Evolutionary conservation across 306 rosid genomes (phyloP).

Genomic region (Canavalia ensiformis): DNA sequence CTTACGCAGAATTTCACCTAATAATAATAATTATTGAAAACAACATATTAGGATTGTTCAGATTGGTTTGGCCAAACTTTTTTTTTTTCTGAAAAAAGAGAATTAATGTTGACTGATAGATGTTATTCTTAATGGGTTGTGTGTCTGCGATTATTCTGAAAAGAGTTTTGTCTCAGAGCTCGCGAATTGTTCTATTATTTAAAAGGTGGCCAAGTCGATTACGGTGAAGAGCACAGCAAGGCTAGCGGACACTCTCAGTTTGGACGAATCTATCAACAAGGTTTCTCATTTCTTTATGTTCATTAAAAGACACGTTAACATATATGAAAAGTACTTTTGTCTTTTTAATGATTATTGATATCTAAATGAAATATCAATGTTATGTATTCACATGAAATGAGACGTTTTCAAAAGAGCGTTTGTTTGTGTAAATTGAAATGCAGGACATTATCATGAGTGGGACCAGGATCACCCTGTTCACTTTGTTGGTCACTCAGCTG

Average conservation of each 20-base stretch:
- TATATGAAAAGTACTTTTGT: too few relatives aligned
- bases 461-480: slow-evolving; percentile 95
- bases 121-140: neutral
- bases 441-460: slow-evolving; percentile 98
- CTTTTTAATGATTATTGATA: too few relatives aligned
- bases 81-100: neutral
- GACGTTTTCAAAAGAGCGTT: neutral
- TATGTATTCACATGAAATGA: neutral
- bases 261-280: slow-evolving; percentile 72
- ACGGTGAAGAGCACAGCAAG: slow-evolving; percentile 83
- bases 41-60: neutral
- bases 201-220: slow-evolving; percentile 84
- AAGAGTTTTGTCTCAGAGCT: slow-evolving; percentile 62
- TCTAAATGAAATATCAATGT: neutral
- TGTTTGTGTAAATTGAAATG: slow-evolving; percentile 21
- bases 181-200: slow-evolving; percentile 82
- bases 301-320: neutral
- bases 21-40: too few relatives aligned
- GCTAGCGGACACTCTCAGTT: slow-evolving; percentile 76
- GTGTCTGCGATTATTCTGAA: slow-evolving; percentile 3
- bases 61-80: neutral
- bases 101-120: neutral
- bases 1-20: too few relatives aligned
- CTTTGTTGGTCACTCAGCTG: slow-evolving; percentile 96
- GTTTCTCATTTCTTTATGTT: slow-evolving; percentile 33